A percentile compares a stretch with the other conserved stretches of the same genome.
Conservation (phyloP, 352 stramenopile species). For the Blastocystis sp. region DNA sequence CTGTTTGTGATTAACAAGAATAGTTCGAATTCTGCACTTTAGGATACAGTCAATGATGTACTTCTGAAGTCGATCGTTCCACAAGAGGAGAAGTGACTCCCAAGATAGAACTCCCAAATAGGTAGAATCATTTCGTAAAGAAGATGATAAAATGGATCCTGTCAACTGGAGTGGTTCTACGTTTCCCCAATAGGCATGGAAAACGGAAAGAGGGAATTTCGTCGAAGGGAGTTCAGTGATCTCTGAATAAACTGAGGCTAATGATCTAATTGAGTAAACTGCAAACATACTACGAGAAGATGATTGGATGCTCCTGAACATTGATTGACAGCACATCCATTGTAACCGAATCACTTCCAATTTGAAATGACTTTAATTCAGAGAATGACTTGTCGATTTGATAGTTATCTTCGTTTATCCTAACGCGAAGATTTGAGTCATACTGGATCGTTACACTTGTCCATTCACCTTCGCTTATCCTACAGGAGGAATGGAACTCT, state of each 20-base stretch:
- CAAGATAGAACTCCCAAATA: not conserved
- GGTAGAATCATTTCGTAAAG: too few species aligned
- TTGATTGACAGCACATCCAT: not conserved
- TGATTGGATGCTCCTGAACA: not conserved
- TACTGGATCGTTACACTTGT: not conserved
- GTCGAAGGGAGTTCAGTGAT: not conserved
- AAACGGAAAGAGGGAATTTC: not conserved
- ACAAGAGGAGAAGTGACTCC: not conserved
- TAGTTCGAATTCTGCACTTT: not conserved
- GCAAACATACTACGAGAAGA: not conserved
- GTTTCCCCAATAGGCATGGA: not conserved
- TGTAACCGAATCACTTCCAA: not conserved
- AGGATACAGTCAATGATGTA: not conserved
- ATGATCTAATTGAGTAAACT: not conserved
- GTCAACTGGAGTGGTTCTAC: not conserved
- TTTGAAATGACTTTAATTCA: not conserved
- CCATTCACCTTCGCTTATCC: not conserved
- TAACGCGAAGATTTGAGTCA: not conserved
- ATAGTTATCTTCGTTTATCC: not conserved
- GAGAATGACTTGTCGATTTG: not conserved
- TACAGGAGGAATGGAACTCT: not conserved
- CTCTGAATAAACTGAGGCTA: not conserved
- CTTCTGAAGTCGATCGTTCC: not conserved
- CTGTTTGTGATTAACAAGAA: not conserved
- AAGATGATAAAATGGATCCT: not conserved